Percentiles rank a stretch among this genome's conserved stretches.
These are phyloP conservation scores for Didymosphaeria variabile DNA, from an alignment of 2,329 filamentous ascomycete species.

Conservation along the genomic window DNA sequence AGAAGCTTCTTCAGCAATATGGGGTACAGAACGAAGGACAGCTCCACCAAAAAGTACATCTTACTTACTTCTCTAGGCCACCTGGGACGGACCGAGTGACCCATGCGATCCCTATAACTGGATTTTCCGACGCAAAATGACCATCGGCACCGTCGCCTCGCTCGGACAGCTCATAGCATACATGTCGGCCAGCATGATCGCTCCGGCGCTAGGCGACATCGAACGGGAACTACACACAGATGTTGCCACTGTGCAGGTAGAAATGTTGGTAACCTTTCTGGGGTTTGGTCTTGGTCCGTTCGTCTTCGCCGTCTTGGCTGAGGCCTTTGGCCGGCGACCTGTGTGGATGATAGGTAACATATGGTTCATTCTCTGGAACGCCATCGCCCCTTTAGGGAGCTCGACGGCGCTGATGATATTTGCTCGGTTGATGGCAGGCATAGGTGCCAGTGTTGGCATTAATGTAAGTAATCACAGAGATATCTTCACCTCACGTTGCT, in stretches of 20 bases:
- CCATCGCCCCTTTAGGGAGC: slow-evolving; percentile 18
- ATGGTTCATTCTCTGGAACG: slow-evolving; percentile 25
- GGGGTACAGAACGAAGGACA: background rate
- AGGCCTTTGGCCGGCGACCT: slow-evolving; percentile 21
- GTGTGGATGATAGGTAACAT: slow-evolving; percentile 3
- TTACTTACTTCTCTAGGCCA: background rate
- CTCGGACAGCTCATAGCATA: slow-evolving; percentile 26
- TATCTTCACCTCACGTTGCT: background rate
- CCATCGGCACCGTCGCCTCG: slow-evolving; percentile 19
- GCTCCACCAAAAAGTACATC: background rate
- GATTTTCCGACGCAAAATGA: slow-evolving; percentile 32
- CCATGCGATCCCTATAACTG: slow-evolving; percentile 46
- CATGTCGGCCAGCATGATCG: slow-evolving; percentile 28
- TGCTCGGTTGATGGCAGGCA: slow-evolving; percentile 22
- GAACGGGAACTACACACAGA: slow-evolving; percentile 20
- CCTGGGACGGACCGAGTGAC: slow-evolving; percentile 35
- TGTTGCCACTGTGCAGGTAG: slow-evolving; percentile 22
- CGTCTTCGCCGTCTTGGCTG: slow-evolving; percentile 19
- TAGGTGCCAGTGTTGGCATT: slow-evolving; percentile 25
- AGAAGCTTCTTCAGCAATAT: background rate
- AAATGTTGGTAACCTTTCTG: slow-evolving; percentile 24
- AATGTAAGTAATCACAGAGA: slow-evolving; percentile 14
- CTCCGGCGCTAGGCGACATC: slow-evolving; percentile 22
- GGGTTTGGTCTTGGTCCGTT: slow-evolving; percentile 26
- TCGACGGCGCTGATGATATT: slow-evolving; percentile 19